phyloP scores from a whole-genome alignment of 257 asterid genomes.

The Fraxinus americana region DNA sequence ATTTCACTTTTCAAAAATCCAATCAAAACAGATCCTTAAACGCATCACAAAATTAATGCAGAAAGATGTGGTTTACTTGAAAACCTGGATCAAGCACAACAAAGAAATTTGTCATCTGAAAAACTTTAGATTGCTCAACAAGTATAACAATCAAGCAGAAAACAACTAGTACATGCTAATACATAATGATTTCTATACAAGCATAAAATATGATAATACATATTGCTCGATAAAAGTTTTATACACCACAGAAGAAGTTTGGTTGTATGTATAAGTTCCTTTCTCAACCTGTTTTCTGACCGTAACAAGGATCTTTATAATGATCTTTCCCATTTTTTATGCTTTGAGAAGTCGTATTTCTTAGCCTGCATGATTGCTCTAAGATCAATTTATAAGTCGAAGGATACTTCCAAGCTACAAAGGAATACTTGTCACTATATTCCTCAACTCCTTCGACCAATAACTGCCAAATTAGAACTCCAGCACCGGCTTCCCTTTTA shows the following conservation, averaged over 20 bases:
- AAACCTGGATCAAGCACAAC: background rate
- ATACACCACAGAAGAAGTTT: background rate
- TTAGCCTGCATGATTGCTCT: conserved; percentile 23
- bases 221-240: background rate
- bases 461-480: background rate
- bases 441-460: background rate
- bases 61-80: background rate
- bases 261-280: background rate
- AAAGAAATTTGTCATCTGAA: background rate
- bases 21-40: no score
- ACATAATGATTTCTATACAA: background rate
- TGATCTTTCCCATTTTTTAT: conserved; percentile 5
- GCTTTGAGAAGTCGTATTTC: conserved; percentile 17
- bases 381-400: background rate
- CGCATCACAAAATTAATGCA: background rate
- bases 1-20: no score
- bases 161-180: background rate
- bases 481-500: background rate
- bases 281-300: background rate
- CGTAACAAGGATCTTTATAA: conserved; percentile 22
- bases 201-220: background rate
- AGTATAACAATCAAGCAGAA: background rate
- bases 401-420: conserved; percentile 34
- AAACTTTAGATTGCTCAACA: no score
- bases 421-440: conserved; percentile 35